Conservation (phyloP, 2,329 filamentous ascomycete species). For the Hyphodiscus sp. region DNA sequence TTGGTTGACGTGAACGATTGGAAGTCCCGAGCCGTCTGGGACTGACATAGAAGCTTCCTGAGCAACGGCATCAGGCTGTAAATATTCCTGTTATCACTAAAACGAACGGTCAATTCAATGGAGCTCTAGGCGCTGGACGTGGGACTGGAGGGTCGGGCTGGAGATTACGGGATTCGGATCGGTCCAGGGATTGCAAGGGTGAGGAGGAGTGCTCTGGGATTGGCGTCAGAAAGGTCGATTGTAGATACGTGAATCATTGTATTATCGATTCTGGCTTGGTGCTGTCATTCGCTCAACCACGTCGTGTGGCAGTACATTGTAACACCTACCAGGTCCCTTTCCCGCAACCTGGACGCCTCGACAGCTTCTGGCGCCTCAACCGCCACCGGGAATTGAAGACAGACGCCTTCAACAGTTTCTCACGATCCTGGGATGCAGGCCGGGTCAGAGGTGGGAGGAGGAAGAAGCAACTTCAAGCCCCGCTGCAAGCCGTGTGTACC, state of each 20-base stretch:
- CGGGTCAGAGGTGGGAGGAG: too few relatives aligned
- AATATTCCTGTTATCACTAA: not conserved
- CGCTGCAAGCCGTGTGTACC: slow-evolving; percentile 3
- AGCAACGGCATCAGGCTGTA: not conserved
- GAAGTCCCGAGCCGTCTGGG: not conserved
- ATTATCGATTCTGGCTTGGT: slow-evolving; percentile 2
- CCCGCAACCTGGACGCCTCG: not conserved
- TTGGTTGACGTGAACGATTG: too few relatives aligned
- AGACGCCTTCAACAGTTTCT: too few relatives aligned
- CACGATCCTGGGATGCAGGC: too few relatives aligned
- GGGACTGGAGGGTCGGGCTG: not conserved
- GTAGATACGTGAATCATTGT: slow-evolving; percentile 10
- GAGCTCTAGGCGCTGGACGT: not conserved
- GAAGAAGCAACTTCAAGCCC: not conserved
- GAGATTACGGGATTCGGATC: not conserved
- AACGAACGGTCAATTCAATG: not conserved
- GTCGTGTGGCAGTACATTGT: slow-evolving; percentile 22
- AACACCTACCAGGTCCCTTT: slow-evolving; percentile 14
- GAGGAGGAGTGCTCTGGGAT: not conserved
- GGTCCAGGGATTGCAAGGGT: not conserved
- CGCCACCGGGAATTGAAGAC: not conserved
- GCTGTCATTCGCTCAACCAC: slow-evolving; percentile 3
- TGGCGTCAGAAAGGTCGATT: not conserved
- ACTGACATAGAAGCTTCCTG: not conserved
- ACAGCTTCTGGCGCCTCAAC: too few relatives aligned